Conservation (phyloP, 2,329 filamentous ascomycete species). For the Sclerotinia nivalis region DNA sequence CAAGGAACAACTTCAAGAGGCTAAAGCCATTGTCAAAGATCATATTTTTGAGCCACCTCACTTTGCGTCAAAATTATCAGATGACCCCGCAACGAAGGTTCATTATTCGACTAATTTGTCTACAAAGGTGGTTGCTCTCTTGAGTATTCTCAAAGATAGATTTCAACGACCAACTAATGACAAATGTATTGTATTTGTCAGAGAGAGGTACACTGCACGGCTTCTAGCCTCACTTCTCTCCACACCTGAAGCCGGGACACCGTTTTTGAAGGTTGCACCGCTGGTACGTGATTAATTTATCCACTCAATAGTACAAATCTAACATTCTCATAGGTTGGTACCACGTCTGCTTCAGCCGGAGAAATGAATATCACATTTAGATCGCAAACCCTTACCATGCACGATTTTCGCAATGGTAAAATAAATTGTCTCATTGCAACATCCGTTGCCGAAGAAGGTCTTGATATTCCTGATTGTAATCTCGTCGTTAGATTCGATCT, state of each 20-base stretch:
- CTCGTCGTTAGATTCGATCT: constrained; percentile 77
- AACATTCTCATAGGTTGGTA: constrained; percentile 45
- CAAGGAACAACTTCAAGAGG: constrained; percentile 58
- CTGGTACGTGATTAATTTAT: constrained; percentile 54
- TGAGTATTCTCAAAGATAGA: constrained; percentile 59
- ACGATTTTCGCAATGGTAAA: constrained; percentile 60
- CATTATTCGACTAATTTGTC: constrained; percentile 53
- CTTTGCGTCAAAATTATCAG: constrained; percentile 27
- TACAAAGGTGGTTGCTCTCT: constrained; percentile 68
- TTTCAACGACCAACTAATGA: constrained; percentile 60
- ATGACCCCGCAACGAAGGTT: not conserved
- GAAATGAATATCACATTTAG: constrained; percentile 64
- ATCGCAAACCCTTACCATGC: constrained; percentile 72
- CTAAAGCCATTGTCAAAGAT: constrained; percentile 55
- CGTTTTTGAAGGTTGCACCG: constrained; percentile 59
- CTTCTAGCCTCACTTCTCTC: constrained; percentile 69
- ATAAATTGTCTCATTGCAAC: constrained; percentile 67
- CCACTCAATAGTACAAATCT: not conserved
- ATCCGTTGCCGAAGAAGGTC: constrained; percentile 66
- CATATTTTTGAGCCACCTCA: constrained; percentile 49
- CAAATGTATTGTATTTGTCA: constrained; percentile 86
- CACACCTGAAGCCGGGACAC: constrained; percentile 54
- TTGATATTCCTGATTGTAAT: constrained; percentile 69
- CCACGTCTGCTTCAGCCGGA: constrained; percentile 50
- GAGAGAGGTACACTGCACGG: constrained; percentile 74